These are phyloP conservation scores for Amaranthus tricolor DNA, from an alignment of 179 eudicot genomes.

Conservation along the genomic window DNA sequence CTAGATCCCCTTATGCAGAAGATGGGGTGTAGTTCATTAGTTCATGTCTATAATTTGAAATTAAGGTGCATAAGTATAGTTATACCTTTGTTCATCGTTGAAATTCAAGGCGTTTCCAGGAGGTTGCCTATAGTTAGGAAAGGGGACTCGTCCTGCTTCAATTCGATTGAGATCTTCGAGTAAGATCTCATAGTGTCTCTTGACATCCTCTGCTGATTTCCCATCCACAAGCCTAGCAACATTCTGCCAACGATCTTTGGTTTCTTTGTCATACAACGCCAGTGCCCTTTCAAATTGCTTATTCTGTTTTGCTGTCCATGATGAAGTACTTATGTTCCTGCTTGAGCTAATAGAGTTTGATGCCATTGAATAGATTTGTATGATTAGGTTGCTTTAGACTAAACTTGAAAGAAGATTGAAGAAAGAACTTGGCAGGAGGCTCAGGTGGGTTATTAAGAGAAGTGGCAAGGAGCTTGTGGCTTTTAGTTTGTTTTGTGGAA, in stretches of 20 bases:
- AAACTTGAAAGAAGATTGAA: slow-evolving; percentile 7
- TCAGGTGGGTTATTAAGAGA: slow-evolving; percentile 1
- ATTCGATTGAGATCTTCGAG: slow-evolving; percentile 29
- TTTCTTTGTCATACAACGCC: slow-evolving; percentile 32
- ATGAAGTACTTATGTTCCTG: slow-evolving; percentile 19
- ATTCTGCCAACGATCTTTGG: slow-evolving; percentile 38
- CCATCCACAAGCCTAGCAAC: slow-evolving; percentile 34
- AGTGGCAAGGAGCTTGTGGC: slow-evolving; percentile 9
- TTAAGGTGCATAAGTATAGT: slow-evolving; percentile 3
- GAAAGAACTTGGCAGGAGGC: neutral
- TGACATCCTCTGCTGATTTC: slow-evolving; percentile 34
- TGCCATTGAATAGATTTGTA: slow-evolving; percentile 26
- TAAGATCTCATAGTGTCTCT: slow-evolving; percentile 40
- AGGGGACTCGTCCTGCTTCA: slow-evolving; percentile 30
- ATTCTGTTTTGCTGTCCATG: slow-evolving; percentile 41
- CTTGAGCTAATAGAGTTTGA: slow-evolving; percentile 23
- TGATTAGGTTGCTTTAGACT: slow-evolving; percentile 1
- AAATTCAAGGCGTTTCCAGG: slow-evolving; percentile 23
- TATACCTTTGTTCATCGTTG: slow-evolving; percentile 35
- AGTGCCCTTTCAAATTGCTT: slow-evolving; percentile 40
- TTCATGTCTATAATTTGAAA: neutral
- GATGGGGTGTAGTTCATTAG: neutral
- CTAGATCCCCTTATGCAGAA: too few relatives aligned
- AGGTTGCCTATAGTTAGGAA: slow-evolving; percentile 29
- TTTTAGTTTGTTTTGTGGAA: slow-evolving; percentile 20